Base-by-base conservation (phyloP, 768 basidiomycete genomes). In the Kondoa malvinella region DNA sequence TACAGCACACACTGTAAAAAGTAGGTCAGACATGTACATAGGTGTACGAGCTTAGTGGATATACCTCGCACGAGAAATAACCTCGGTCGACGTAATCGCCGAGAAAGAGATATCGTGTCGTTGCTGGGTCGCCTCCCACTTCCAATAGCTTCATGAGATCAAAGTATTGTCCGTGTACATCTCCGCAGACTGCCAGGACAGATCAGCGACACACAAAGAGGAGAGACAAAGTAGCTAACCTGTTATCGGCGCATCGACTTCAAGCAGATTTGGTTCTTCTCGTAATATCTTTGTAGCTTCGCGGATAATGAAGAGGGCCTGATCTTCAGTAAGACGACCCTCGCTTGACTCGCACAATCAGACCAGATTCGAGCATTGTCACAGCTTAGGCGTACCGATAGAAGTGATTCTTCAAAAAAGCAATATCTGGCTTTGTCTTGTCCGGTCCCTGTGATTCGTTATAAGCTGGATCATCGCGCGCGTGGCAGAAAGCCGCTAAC, bases 81-180 rank as follows among this genome's bases (percentile, higher is more conserved):
- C 90, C 90, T 76, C 90, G 82, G 78, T 92, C 90, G 65, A 92
- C 90, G 75, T 92, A 92, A 79, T 92, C 90, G 33, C 90, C 90
- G 27, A 92, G 81, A 80, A 92, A 92, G 71, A 92, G 82, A 77
- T 92, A 92, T 70, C 89, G 82, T 61, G 90, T 92, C 70, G 92
- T 89, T 25, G 89, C 88, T n/a, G 89, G 90, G 76, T 87, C 91
- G 1, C 90, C 90, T 34, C 90, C 90, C 14, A 92, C 88, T 80
- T 92, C 90, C 74, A 92, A 92, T 56, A 92, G 80, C 79, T 92
- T 92, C 90, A 92, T 92, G 72, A 92, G 79, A 78, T 92, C 90
- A 73, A 88, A 92, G 80, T 99, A 99, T 89, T 99, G 94, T 0
- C 94, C 94, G 74, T 97, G 94, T 59, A 97, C 95, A 79, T 97